Base-by-base conservation (phyloP, 139 green algal genomes). In the Auxenochlorella protothecoides region DNA sequence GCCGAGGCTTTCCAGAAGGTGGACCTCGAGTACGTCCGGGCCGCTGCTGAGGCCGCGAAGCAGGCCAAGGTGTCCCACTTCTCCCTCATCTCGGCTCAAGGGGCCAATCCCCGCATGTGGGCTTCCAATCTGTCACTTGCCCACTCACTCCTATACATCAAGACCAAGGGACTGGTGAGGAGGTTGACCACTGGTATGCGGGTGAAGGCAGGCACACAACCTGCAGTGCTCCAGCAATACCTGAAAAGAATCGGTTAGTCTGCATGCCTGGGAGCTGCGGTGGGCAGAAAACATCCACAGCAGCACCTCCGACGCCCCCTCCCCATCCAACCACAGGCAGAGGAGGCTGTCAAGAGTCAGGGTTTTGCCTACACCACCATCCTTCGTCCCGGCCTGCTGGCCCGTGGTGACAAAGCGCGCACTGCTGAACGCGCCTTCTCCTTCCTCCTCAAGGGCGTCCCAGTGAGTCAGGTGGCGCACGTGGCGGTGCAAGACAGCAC, bases 1-100 rank as follows among this genome's bases (percentile, higher is more conserved):
- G 84, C 84, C 9, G 82, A 80, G 8, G 72, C 66, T 5, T 91
- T 87, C 66, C 72, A 68, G 5, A 82, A 85, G 63, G 86, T 91
- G 3, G 86, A 91, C 68, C 71, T 81, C 10, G 68, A 84, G 0
- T 91, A 89, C 56, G 85, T 90, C 2, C 73, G 62, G 11, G 70
- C 72, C 6, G 68, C 74, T 44, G 79, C 85, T 3, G 16, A 65
- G 16, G 79, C 80, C 44, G 85, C 86, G 6, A 82, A 83, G 61
- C 70, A 71, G 12, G 75, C 63, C 14, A 80, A 74, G 0, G 80
- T 76, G 57, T 66, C 67, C 5, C 66, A 74, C 52, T 84, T 85
- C 65, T 59, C 16, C 44, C 60, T 85, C 56, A 68, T 84, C 5
- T 68, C 63, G 7, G 73, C 73, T 4, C 65, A 75, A 63, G 73